A percentile compares a stretch with the other conserved stretches of the same genome.
These are phyloP conservation scores for Baorangia bicolor DNA, from an alignment of 768 basidiomycete species.

Conservation along the genomic window DNA sequence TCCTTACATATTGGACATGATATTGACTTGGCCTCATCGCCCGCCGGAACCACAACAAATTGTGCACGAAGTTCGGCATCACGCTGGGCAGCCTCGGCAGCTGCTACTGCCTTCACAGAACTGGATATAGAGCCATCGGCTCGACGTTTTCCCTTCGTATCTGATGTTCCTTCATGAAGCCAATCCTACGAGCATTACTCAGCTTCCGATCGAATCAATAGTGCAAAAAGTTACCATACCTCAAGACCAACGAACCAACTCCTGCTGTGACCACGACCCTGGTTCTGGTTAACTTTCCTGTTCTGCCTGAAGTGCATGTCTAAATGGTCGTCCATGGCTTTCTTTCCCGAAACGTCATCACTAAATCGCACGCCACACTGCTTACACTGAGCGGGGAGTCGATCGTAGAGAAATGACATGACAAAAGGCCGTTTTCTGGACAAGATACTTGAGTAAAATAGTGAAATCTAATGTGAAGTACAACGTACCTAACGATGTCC, in stretches of 20 bases:
- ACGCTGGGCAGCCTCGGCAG: conserved; percentile 66
- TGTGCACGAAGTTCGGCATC: conserved; percentile 73
- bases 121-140: conserved; percentile 49
- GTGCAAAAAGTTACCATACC: conserved; percentile 46
- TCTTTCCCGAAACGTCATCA: conserved; percentile 69
- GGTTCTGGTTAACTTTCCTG: conserved; percentile 71
- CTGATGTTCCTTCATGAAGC: conserved; percentile 65
- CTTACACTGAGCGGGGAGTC: conserved; percentile 81
- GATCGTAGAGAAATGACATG: conserved; percentile 68
- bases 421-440: conserved; percentile 51
- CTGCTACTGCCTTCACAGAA: conserved; percentile 57
- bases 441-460: conserved; percentile 21
- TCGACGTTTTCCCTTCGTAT: conserved; percentile 69
- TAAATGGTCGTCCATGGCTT: conserved; percentile 80
- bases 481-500: conserved; percentile 70
- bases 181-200: conserved; percentile 65
- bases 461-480: neutral
- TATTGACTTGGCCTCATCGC: conserved; percentile 78
- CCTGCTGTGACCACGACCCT: conserved; percentile 83
- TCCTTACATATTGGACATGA: conserved; percentile 98
- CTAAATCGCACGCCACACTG: conserved; percentile 91
- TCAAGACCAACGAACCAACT: conserved; percentile 86
- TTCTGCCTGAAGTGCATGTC: conserved; percentile 98
- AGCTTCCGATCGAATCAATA: conserved; percentile 9
- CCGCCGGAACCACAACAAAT: conserved; percentile 87